Evolutionary conservation across 805 yeast genomes (phyloP).

Genomic region (Yamadazyma sp.): DNA sequence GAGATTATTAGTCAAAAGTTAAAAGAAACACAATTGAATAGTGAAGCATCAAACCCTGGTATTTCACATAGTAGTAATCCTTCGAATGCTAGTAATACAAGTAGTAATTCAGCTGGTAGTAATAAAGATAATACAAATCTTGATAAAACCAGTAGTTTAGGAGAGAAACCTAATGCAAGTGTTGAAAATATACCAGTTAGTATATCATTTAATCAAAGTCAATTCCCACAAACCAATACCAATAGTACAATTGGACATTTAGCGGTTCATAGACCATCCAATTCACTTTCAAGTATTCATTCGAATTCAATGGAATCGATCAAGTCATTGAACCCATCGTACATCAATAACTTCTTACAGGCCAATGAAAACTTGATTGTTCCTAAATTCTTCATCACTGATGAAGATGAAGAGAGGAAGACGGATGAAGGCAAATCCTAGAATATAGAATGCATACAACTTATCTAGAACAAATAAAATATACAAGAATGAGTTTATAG

Average conservation of each 20-base stretch:
- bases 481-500: too few relatives aligned
- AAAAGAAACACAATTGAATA: conserved; percentile 6
- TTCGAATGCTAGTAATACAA: too few relatives aligned
- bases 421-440: background rate
- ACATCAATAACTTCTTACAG: conserved; percentile 13
- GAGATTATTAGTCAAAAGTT: conserved; percentile 20
- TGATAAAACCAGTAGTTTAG: too few relatives aligned
- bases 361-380: conserved; percentile 12
- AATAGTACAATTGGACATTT: background rate
- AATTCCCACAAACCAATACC: too few relatives aligned
- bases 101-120: too few relatives aligned
- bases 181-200: too few relatives aligned
- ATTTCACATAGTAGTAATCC: too few relatives aligned
- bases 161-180: too few relatives aligned
- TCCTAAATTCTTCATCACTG: conserved; percentile 14
- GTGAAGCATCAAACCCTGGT: background rate
- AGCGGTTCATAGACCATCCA: conserved; percentile 1
- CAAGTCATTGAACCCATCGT: conserved; percentile 6
- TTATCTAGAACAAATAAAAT: too few relatives aligned
- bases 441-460: background rate
- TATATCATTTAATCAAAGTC: too few relatives aligned
- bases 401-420: conserved; percentile 8
- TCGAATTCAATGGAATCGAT: conserved; percentile 12
- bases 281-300: conserved; percentile 7
- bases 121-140: too few relatives aligned